Evolutionary conservation across 1,139 yeast species (phyloP).

Genomic region (Protomyces macrosporus): DNA sequence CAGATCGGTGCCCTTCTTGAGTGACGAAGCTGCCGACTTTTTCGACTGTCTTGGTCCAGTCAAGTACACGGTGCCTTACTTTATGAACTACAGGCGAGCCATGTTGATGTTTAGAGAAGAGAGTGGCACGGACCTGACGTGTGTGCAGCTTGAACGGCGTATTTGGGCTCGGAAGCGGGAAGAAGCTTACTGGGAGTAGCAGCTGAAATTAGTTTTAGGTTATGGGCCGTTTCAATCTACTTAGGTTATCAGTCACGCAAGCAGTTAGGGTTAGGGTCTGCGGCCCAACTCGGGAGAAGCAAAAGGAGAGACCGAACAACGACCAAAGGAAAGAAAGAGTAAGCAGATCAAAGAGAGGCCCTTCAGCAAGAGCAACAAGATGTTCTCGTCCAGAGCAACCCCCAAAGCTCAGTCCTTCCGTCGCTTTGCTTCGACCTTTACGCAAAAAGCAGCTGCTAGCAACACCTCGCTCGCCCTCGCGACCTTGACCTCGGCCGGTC

Average conservation of each 20-base stretch:
- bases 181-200: too few species aligned
- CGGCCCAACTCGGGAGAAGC: too few species aligned
- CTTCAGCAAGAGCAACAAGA: not conserved
- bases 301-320: not conserved
- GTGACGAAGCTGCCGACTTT: slow-evolving; percentile 14
- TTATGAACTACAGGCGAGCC: not conserved
- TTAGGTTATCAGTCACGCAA: too few species aligned
- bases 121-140: not conserved
- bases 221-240: too few species aligned
- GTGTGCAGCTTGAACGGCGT: not conserved
- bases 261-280: too few species aligned
- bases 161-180: not conserved
- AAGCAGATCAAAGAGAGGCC: not conserved
- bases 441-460: slow-evolving; percentile 27
- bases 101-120: not conserved
- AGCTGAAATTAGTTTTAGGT: too few species aligned
- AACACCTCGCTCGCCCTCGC: slow-evolving; percentile 33
- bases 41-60: not conserved
- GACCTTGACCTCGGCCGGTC: slow-evolving; percentile 34
- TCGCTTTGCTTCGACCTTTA: slow-evolving; percentile 25
- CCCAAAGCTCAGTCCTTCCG: slow-evolving; percentile 25
- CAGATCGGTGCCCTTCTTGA: slow-evolving; percentile 7
- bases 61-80: not conserved
- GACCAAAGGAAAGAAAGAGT: not conserved
- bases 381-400: slow-evolving; percentile 17